A percentile compares a stretch with the other conserved stretches of the same genome.
These are phyloP conservation scores for Arthrobotrys pseudoclavata DNA, from an alignment of 2,329 filamentous ascomycete species.

Conservation along the genomic window DNA sequence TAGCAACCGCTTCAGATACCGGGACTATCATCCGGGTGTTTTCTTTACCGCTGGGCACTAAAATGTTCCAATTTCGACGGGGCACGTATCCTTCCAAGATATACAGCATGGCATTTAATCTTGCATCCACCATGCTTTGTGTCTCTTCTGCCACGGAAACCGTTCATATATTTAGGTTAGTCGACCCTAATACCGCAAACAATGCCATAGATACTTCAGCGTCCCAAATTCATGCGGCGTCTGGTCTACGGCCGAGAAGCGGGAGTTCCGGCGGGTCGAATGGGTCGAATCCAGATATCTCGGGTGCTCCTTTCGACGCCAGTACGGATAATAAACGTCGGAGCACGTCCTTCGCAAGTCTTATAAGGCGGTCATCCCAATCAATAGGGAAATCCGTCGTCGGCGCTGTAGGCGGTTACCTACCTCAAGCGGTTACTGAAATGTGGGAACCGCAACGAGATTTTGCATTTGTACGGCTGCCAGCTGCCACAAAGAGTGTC, in stretches of 20 bases:
- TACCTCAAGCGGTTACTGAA: conserved; percentile 93
- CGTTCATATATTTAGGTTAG: conserved; percentile 92
- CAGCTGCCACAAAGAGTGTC: conserved; percentile 75
- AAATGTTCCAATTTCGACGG: conserved; percentile 94
- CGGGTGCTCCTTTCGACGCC: conserved; percentile 62
- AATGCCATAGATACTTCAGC: conserved; percentile 14
- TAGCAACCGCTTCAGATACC: conserved; percentile 96
- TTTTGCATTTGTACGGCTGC: conserved; percentile 94
- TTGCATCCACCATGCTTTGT: conserved; percentile 89
- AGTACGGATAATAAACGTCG: conserved; percentile 61
- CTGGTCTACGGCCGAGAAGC: conserved; percentile 51
- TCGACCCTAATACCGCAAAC: conserved; percentile 66
- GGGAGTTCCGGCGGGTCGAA: conserved; percentile 56
- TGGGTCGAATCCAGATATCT: conserved; percentile 58
- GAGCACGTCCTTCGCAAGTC: conserved; percentile 85
- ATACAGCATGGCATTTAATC: conserved; percentile 99
- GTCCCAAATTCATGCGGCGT: conserved; percentile 22
- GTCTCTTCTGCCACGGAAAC: conserved; percentile 97
- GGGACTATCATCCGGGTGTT: conserved; percentile 98
- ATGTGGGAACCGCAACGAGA: conserved; percentile 97
- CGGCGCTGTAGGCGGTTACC: conserved; percentile 88
- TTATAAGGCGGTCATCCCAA: conserved; percentile 94
- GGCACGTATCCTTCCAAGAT: conserved; percentile 93
- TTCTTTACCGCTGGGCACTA: conserved; percentile 88
- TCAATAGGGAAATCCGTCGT: conserved; percentile 91